Evolutionary conservation across 306 rosid genomes (phyloP).

Genomic region (Biancaea sappan): DNA sequence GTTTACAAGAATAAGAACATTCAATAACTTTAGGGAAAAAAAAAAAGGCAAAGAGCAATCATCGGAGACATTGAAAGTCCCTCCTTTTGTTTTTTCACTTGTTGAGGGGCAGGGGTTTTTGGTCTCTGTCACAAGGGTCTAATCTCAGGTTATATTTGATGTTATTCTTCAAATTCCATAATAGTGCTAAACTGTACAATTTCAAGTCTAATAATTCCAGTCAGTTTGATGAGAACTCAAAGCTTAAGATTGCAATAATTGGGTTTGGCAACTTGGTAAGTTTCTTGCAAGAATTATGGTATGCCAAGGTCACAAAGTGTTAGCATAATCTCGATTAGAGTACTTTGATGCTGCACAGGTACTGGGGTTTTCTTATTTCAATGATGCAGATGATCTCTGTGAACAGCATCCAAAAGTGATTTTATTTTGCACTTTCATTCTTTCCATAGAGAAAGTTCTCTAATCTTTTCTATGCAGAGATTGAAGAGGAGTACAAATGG

Average conservation of each 20-base stretch:
- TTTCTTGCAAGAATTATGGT: constrained; percentile 72
- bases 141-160: constrained; percentile 22
- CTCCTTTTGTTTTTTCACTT: background rate
- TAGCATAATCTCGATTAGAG: constrained; percentile 80
- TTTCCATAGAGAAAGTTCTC: constrained; percentile 74
- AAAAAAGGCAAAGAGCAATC: background rate
- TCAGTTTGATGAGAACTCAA: constrained; percentile 39
- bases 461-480: constrained; percentile 73
- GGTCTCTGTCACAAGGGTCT: constrained; percentile 13
- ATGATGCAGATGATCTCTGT: too few relatives aligned
- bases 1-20: background rate
- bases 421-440: too few relatives aligned
- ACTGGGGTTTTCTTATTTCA: constrained; percentile 61
- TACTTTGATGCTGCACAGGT: constrained; percentile 62
- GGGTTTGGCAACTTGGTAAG: constrained; percentile 89
- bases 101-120: too few relatives aligned
- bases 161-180: constrained; percentile 42
- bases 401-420: too few relatives aligned
- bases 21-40: background rate
- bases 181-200: constrained; percentile 20
- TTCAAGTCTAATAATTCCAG: constrained; percentile 27
- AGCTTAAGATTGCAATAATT: too few relatives aligned
- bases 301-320: constrained; percentile 67
- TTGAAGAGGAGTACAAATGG: constrained; percentile 81
- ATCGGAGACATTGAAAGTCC: background rate